Percentiles rank a stretch among this genome's conserved stretches.
Conservation (phyloP, 768 basidiomycete genomes). For the Amanita polypyramis region DNA sequence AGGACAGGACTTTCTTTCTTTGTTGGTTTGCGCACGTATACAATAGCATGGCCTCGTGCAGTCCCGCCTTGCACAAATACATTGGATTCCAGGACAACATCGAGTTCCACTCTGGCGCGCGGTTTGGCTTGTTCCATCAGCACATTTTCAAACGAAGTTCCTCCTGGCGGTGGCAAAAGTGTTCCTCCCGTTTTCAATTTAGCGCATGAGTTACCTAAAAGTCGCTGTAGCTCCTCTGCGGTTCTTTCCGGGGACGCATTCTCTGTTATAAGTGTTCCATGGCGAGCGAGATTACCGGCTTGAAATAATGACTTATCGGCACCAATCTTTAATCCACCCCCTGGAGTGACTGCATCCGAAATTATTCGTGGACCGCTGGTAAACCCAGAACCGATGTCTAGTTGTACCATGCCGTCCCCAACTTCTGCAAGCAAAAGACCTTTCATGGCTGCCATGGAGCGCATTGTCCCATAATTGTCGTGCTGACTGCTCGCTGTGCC, state of each 20-base stretch:
- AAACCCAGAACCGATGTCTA: conserved; percentile 29
- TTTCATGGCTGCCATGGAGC: conserved; percentile 30
- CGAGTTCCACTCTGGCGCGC: conserved; percentile 70
- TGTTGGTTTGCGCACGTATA: conserved; percentile 46
- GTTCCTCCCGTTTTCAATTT: conserved; percentile 44
- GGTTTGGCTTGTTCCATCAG: conserved; percentile 61
- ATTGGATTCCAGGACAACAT: conserved; percentile 68
- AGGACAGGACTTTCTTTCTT: conserved; percentile 49
- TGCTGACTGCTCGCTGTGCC: background rate
- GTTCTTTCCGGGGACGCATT: conserved; percentile 39
- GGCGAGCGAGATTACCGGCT: conserved; percentile 22
- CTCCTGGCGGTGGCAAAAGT: conserved; percentile 23
- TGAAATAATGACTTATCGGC: conserved; percentile 6
- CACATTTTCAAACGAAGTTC: conserved; percentile 19
- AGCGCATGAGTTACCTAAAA: conserved; percentile 53
- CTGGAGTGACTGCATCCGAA: conserved; percentile 20
- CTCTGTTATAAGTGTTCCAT: conserved; percentile 43
- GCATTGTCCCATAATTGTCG: conserved; percentile 12
- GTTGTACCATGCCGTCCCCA: conserved; percentile 36
- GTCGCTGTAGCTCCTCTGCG: conserved; percentile 45
- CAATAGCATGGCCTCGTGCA: conserved; percentile 58
- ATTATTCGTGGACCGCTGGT: conserved; percentile 28
- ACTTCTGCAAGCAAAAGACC: conserved; percentile 37
- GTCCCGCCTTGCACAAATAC: conserved; percentile 71
- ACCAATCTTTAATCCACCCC: conserved; percentile 13